phyloP scores from a whole-genome alignment of 805 yeast genomes.

The Scheffersomyces stipitis region DNA sequence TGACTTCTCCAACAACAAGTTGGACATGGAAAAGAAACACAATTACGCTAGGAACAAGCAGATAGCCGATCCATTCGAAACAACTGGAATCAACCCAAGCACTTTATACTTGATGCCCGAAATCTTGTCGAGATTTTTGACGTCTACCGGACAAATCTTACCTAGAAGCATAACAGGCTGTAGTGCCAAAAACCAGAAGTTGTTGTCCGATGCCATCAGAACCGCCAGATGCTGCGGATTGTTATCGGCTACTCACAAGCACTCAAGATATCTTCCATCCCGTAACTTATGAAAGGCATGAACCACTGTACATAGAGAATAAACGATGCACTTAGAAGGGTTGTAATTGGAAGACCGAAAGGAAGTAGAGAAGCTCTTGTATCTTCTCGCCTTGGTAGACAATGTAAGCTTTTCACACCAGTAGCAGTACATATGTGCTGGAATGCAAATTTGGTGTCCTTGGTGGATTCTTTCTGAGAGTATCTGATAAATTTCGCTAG shows the following conservation, averaged over 20 bases:
- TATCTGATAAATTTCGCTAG: too few relatives aligned
- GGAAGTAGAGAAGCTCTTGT: too few relatives aligned
- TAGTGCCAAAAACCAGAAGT: constrained; percentile 63
- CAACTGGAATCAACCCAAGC: constrained; percentile 61
- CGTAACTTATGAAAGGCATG: constrained; percentile 28
- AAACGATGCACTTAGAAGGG: too few relatives aligned
- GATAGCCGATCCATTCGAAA: constrained; percentile 39
- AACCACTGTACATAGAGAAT: constrained; percentile 1
- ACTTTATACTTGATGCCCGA: constrained; percentile 74
- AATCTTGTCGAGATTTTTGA: constrained; percentile 61
- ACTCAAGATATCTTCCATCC: constrained; percentile 45
- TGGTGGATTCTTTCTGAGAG: too few relatives aligned
- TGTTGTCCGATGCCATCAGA: constrained; percentile 72
- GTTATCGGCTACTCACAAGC: constrained; percentile 71
- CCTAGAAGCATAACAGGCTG: constrained; percentile 74
- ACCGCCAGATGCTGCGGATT: constrained; percentile 81
- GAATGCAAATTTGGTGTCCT: too few relatives aligned
- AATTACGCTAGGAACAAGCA: constrained; percentile 17
- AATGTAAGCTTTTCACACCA: too few relatives aligned
- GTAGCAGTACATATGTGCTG: too few relatives aligned
- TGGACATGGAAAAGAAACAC: constrained; percentile 48
- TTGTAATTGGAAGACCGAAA: too few relatives aligned
- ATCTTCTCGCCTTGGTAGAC: too few relatives aligned
- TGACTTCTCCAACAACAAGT: constrained; percentile 27
- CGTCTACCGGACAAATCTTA: constrained; percentile 72